Evolutionary conservation across 2,329 filamentous ascomycete genomes (phyloP).

Genomic region (Neonectria sp.): DNA sequence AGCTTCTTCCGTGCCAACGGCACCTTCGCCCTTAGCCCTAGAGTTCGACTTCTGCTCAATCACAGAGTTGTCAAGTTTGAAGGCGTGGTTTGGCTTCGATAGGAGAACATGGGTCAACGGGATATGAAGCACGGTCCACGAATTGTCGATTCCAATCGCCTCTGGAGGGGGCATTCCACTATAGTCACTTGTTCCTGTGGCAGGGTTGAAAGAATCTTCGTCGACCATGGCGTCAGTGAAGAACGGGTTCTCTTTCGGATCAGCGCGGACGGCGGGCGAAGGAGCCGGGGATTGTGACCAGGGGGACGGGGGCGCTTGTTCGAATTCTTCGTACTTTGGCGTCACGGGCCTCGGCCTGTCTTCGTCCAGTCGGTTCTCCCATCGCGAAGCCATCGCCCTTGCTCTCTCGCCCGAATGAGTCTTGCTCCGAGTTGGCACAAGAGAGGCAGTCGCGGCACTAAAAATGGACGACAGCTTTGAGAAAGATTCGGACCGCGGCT

Average conservation of each 20-base stretch:
- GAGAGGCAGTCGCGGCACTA: constrained; percentile 52
- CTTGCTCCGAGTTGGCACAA: constrained; percentile 52
- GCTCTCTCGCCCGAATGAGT: constrained; percentile 56
- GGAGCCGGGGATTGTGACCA: constrained; percentile 98
- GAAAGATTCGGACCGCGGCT: constrained; percentile 62
- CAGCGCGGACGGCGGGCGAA: constrained; percentile 88
- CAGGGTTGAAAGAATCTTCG: constrained; percentile 90
- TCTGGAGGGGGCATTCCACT: constrained; percentile 81
- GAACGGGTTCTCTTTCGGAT: constrained; percentile 91
- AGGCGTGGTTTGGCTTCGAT: constrained; percentile 73
- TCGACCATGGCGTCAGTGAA: constrained; percentile 86
- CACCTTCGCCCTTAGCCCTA: constrained; percentile 43
- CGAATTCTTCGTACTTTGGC: constrained; percentile 88
- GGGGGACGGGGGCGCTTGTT: constrained; percentile 90
- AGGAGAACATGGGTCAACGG: constrained; percentile 84
- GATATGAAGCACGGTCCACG: constrained; percentile 93
- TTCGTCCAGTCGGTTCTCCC: constrained; percentile 61
- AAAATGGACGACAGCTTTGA: constrained; percentile 68
- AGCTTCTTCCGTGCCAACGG: constrained; percentile 35
- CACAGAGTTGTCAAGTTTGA: constrained; percentile 70
- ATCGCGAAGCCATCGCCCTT: constrained; percentile 50
- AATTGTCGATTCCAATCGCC: constrained; percentile 91
- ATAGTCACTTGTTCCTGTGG: constrained; percentile 81
- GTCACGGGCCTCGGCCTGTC: constrained; percentile 64
- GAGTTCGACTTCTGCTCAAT: constrained; percentile 68